phyloP scores from a whole-genome alignment of 768 basidiomycete species.

The Pleurotus citrinopileatus region DNA sequence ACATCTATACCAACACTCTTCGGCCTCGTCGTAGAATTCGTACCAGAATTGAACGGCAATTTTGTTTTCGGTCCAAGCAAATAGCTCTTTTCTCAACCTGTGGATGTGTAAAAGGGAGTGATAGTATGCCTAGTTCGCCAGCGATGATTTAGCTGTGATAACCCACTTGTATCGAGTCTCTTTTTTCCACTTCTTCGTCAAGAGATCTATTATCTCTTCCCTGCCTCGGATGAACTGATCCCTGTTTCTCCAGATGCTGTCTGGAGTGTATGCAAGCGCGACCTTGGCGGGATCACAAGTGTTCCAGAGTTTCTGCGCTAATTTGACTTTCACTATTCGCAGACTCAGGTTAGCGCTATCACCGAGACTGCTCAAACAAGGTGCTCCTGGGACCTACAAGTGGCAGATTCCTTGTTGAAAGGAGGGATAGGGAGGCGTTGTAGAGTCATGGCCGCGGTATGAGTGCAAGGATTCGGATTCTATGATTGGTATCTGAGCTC shows the following conservation, averaged over 20 bases:
- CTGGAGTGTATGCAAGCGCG: conserved; percentile 46
- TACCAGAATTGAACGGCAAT: conserved; percentile 58
- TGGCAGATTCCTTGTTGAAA: conserved; percentile 15
- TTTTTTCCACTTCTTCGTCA: conserved; percentile 48
- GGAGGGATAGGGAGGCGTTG: conserved; percentile 7
- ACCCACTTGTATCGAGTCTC: conserved; percentile 41
- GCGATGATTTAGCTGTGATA: conserved; percentile 11
- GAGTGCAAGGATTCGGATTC: too few relatives aligned
- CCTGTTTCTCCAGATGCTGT: conserved; percentile 57
- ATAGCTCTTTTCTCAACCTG: conserved; percentile 48
- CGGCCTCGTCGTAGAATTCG: conserved; percentile 34
- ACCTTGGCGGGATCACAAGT: conserved; percentile 33
- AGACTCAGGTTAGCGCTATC: conserved; percentile 24
- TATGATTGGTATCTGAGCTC: too few relatives aligned
- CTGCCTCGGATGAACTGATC: conserved; percentile 44
- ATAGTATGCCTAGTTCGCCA: neutral
- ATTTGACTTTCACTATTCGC: conserved; percentile 41
- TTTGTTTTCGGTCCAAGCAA: conserved; percentile 49
- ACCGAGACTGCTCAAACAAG: conserved; percentile 9
- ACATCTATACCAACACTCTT: conserved; percentile 38
- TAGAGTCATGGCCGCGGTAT: too few relatives aligned
- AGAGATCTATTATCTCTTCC: conserved; percentile 41
- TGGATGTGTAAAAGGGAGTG: neutral
- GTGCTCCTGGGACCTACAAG: neutral
- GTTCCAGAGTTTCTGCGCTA: conserved; percentile 52